Conservation (phyloP, 306 rosid species). For the Sicyos baderoa region DNA sequence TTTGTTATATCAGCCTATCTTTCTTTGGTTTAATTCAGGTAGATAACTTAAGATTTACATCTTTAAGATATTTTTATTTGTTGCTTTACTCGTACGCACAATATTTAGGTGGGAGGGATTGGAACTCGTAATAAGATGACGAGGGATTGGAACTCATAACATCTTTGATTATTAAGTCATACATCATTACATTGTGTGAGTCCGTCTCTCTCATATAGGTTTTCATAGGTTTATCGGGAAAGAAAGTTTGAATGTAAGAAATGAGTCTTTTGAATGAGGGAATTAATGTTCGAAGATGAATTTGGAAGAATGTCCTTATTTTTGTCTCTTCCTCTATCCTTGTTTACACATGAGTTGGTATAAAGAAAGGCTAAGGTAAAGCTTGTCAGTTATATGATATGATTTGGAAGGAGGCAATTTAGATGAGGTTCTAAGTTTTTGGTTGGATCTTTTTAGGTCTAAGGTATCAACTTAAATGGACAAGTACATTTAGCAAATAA, state of each 20-base stretch:
- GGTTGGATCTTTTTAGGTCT: not conserved
- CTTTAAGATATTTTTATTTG: not conserved
- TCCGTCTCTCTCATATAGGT: too few species aligned
- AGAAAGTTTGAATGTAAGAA: too few species aligned
- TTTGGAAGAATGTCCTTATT: not conserved
- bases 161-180: too few species aligned
- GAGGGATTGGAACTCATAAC: too few species aligned
- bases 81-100: not conserved
- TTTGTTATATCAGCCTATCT: not conserved
- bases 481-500: too few species aligned
- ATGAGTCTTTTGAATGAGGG: not conserved
- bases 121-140: too few species aligned
- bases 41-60: not conserved
- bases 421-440: too few species aligned
- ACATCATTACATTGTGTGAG: too few species aligned
- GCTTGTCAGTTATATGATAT: not conserved
- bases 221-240: too few species aligned
- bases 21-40: not conserved
- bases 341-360: not conserved
- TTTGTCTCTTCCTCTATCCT: not conserved
- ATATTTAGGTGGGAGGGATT: too few species aligned
- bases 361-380: not conserved
- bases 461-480: not conserved
- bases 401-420: too few species aligned
- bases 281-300: not conserved